Conservation (phyloP, 2,329 filamentous ascomycete genomes). For the Chaetomiaceae sp. region DNA sequence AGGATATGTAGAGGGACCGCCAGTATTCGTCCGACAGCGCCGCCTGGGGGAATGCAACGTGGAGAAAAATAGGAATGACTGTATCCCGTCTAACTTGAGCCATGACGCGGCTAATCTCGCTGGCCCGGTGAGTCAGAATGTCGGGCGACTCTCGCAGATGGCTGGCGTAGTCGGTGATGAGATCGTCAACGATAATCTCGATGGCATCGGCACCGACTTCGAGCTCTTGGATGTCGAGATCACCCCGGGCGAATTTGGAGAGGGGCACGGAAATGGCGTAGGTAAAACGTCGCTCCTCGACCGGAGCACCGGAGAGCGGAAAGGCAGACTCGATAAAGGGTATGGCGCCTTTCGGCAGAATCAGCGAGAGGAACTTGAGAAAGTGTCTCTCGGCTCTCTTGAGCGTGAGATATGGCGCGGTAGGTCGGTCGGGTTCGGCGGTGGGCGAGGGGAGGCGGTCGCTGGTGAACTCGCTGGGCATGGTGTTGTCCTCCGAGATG, state of each 20-base stretch:
- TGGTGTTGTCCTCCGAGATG: slow-evolving; percentile 52
- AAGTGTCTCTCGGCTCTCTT: slow-evolving; percentile 67
- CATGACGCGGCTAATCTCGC: slow-evolving; percentile 53
- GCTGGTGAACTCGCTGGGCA: slow-evolving; percentile 21
- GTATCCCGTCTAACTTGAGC: slow-evolving; percentile 59
- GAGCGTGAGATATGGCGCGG: slow-evolving; percentile 60
- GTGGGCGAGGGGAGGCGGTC: slow-evolving; percentile 25
- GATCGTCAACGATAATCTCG: slow-evolving; percentile 52
- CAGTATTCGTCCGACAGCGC: slow-evolving; percentile 24
- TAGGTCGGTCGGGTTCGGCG: slow-evolving; percentile 35
- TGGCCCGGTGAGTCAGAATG: slow-evolving; percentile 35
- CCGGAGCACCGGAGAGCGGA: slow-evolving; percentile 57
- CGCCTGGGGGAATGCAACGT: slow-evolving; percentile 39
- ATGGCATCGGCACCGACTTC: slow-evolving; percentile 66
- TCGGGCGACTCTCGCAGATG: slow-evolving; percentile 13
- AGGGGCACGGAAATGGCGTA: slow-evolving; percentile 62
- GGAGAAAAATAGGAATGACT: slow-evolving; percentile 55
- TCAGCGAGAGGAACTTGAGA: slow-evolving; percentile 61
- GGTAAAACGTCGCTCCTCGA: slow-evolving; percentile 59
- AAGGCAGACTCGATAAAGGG: slow-evolving; percentile 60
- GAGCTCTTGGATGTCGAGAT: slow-evolving; percentile 58
- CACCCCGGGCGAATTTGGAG: slow-evolving; percentile 48
- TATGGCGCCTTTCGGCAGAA: slow-evolving; percentile 51
- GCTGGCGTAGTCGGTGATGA: slow-evolving; percentile 23
- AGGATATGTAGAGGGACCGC: slow-evolving; percentile 46